phyloP scores from a whole-genome alignment of 371 early-diverging fungal species.

The Catenaria anguillulae region DNA sequence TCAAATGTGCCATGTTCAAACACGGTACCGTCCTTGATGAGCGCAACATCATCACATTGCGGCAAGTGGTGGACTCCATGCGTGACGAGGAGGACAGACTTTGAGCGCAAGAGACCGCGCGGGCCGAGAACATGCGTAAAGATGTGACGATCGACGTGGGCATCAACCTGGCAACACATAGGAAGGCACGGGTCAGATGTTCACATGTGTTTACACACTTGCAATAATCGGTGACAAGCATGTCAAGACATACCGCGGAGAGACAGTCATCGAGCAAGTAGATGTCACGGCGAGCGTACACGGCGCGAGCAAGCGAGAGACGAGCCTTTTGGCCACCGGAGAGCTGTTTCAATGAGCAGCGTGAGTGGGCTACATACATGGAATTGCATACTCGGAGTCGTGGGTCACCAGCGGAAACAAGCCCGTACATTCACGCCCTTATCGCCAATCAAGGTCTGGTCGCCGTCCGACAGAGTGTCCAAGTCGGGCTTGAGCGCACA shows the following conservation, averaged over 20 bases:
- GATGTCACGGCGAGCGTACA: neutral
- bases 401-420: too few relatives aligned
- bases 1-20: slow-evolving; percentile 55
- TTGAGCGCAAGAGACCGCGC: slow-evolving; percentile 21
- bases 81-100: slow-evolving; percentile 32
- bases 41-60: slow-evolving; percentile 64
- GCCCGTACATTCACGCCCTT: slow-evolving; percentile 73
- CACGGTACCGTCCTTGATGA: slow-evolving; percentile 48
- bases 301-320: slow-evolving; percentile 43
- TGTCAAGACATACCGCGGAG: too few relatives aligned
- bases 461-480: slow-evolving; percentile 64
- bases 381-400: too few relatives aligned
- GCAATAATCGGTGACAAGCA: too few relatives aligned
- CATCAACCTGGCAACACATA: too few relatives aligned
- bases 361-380: too few relatives aligned
- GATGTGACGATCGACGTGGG: slow-evolving; percentile 71
- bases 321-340: slow-evolving; percentile 74
- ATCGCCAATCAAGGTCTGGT: slow-evolving; percentile 88
- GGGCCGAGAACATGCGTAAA: slow-evolving; percentile 71
- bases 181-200: too few relatives aligned
- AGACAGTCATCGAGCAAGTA: slow-evolving; percentile 45
- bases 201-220: too few relatives aligned
- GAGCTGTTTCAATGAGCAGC: slow-evolving; percentile 29
- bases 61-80: slow-evolving; percentile 24
- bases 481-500: slow-evolving; percentile 60